phyloP scores from a whole-genome alignment of 352 stramenopile species.

The Pythium graminicola region DNA sequence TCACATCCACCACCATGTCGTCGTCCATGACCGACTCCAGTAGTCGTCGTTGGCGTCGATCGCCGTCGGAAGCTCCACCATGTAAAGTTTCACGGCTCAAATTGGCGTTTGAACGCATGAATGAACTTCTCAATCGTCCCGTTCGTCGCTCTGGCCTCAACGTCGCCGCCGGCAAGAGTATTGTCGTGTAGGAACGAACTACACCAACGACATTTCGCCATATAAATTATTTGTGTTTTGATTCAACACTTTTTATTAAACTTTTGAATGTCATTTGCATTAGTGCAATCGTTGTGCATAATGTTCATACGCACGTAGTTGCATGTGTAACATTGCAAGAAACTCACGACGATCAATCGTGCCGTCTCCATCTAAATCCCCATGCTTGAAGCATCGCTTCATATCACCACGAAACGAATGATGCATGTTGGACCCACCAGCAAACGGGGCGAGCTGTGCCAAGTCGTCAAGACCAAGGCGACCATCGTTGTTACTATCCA shows the following conservation, averaged over 20 bases:
- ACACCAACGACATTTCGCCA: neutral
- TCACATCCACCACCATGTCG: constrained; percentile 2
- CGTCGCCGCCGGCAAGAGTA: constrained; percentile 53
- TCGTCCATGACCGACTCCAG: constrained; percentile 11
- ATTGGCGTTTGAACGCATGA: constrained; percentile 54
- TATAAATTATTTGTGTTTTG: too few species aligned
- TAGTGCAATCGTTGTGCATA: constrained; percentile 31
- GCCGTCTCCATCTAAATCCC: constrained; percentile 32
- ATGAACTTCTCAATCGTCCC: constrained; percentile 64
- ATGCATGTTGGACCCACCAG: constrained; percentile 3
- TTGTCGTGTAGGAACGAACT: constrained; percentile 47
- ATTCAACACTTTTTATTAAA: neutral
- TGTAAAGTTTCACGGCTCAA: constrained; percentile 67
- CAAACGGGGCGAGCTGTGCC: constrained; percentile 37
- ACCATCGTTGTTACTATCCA: constrained; percentile 51
- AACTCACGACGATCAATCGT: constrained; percentile 43
- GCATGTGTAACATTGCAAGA: constrained; percentile 41
- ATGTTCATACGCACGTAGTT: constrained; percentile 38
- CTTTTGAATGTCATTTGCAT: neutral
- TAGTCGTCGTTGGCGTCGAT: neutral
- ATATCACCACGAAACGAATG: constrained; percentile 64
- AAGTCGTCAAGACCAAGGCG: constrained; percentile 42
- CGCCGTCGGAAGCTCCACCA: constrained; percentile 31
- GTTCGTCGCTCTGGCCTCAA: constrained; percentile 67
- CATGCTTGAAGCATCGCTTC: constrained; percentile 49